phyloP scores from a whole-genome alignment of 2,329 filamentous ascomycete genomes.

The Epichloe baconii region DNA sequence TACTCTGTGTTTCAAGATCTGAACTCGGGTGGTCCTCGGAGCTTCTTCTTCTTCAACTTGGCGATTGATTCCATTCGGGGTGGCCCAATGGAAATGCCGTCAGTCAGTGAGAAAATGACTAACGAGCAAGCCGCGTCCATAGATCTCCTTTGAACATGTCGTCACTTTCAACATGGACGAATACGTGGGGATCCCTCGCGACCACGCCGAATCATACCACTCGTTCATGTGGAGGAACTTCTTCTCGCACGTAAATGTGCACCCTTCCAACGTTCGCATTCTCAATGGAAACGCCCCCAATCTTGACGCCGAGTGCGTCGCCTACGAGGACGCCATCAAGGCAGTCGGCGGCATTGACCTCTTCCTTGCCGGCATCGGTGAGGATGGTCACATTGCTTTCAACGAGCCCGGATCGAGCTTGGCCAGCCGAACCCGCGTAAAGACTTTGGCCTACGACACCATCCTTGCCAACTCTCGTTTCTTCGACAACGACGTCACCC shows the following conservation, averaged over 20 bases:
- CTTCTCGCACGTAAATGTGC: conserved; percentile 74
- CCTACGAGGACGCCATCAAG: conserved; percentile 69
- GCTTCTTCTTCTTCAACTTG: too few relatives aligned
- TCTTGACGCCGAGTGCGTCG: conserved; percentile 62
- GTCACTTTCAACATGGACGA: conserved; percentile 94
- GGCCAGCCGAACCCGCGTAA: conserved; percentile 66
- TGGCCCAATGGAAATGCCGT: neutral
- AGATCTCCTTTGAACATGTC: conserved; percentile 78
- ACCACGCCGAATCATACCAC: conserved; percentile 78
- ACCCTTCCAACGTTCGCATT: conserved; percentile 72
- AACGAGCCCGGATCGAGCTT: conserved; percentile 78
- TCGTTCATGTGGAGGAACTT: conserved; percentile 91
- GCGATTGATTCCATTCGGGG: neutral
- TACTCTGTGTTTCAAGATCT: neutral
- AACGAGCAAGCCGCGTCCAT: neutral
- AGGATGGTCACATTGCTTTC: conserved; percentile 82
- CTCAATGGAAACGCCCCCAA: conserved; percentile 68
- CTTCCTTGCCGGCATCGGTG: conserved; percentile 73
- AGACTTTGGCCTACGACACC: conserved; percentile 78
- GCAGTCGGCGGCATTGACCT: conserved; percentile 67
- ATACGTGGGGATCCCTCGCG: conserved; percentile 71
- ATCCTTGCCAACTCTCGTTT: conserved; percentile 77
- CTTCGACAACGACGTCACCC: conserved; percentile 60
- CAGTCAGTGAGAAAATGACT: neutral
- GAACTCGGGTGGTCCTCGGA: too few relatives aligned